phyloP scores from a whole-genome alignment of 2,329 filamentous ascomycete species.

The Cladophialophora exuberans region DNA sequence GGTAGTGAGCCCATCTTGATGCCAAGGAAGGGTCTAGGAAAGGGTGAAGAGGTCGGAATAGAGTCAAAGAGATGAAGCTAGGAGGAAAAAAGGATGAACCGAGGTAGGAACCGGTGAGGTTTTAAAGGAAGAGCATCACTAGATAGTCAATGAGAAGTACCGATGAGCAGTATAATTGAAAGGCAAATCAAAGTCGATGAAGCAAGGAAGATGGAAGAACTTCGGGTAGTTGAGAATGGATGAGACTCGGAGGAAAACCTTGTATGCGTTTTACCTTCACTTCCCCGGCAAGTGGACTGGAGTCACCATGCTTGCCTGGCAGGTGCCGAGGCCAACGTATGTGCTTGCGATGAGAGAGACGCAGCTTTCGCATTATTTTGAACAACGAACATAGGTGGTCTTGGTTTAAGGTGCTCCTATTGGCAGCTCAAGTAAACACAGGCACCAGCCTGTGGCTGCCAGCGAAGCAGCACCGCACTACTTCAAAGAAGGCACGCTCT shows the following conservation, averaged over 20 bases:
- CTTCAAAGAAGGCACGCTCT: no score
- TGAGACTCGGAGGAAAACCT: not conserved
- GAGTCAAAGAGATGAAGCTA: not conserved
- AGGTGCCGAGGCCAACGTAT: no score
- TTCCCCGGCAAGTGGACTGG: not conserved
- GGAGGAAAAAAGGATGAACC: not conserved
- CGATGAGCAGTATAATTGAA: no score
- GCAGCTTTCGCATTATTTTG: no score
- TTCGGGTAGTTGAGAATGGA: constrained; percentile 5
- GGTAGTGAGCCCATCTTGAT: constrained; percentile 28
- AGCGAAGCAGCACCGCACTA: no score
- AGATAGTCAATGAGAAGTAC: not conserved
- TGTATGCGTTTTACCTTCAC: not conserved
- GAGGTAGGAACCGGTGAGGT: not conserved
- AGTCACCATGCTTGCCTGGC: not conserved
- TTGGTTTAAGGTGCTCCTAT: no score
- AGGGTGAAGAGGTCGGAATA: not conserved
- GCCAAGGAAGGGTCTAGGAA: not conserved
- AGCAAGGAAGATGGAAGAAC: constrained; percentile 10
- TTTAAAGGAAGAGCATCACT: not conserved
- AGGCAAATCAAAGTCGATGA: constrained; percentile 6
- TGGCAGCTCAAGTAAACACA: no score
- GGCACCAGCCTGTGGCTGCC: no score
- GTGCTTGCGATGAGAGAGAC: no score
- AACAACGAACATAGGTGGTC: no score